Percentiles rank a stretch among this genome's conserved stretches.
phyloP scores from a whole-genome alignment of 2,329 filamentous ascomycete genomes.

The Fusarium chuoi region DNA sequence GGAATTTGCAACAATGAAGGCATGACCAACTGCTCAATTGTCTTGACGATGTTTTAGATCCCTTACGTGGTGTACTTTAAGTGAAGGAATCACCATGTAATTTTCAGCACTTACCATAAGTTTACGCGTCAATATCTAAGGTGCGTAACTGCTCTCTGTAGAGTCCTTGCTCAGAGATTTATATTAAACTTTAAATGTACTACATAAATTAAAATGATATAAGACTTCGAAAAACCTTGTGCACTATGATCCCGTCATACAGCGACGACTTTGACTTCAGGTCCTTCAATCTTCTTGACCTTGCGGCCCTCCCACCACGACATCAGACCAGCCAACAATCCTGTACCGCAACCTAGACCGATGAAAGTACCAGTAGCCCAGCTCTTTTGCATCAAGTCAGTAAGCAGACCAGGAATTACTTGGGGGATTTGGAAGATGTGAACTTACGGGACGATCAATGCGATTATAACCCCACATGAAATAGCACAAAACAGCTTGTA shows the following conservation, averaged over 20 bases:
- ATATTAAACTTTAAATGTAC: background rate
- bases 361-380: constrained; percentile 3
- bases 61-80: background rate
- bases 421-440: background rate
- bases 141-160: fast-evolving
- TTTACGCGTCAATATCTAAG: background rate
- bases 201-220: background rate
- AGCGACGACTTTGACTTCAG: background rate
- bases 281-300: background rate
- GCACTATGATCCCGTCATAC: background rate
- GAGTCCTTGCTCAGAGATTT: background rate
- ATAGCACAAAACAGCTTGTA: background rate
- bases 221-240: background rate
- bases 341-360: background rate
- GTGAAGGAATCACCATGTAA: fast-evolving
- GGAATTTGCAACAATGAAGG: background rate
- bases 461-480: background rate
- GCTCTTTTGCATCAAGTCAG: background rate
- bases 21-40: background rate
- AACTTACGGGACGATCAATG: background rate
- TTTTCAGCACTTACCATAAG: no score
- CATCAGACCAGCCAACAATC: background rate
- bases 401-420: fast-evolving
- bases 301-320: constrained; percentile 2
- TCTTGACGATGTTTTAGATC: no score